Evolutionary conservation across 2,329 filamentous ascomycete species (phyloP).

Genomic region (Ophiognomonia clavigignenti-juglandacearum): DNA sequence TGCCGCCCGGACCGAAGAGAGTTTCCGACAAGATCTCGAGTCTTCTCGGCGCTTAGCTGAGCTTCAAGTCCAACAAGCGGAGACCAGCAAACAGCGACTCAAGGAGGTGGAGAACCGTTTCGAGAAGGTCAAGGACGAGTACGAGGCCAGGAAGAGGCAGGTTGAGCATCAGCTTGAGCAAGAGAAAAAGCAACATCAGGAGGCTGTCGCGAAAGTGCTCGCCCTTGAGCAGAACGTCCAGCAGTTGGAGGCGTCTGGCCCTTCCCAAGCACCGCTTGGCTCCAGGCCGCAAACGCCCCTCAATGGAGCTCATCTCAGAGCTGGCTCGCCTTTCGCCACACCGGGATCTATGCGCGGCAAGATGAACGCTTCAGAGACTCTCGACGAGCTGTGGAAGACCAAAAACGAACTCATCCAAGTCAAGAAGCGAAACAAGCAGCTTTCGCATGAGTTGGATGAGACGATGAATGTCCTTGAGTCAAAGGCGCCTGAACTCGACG

Average conservation of each 20-base stretch:
- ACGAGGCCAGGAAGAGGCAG: constrained; percentile 54
- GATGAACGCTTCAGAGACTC: constrained; percentile 56
- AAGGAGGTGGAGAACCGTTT: constrained; percentile 62
- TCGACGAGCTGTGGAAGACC: constrained; percentile 60
- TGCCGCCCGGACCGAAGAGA: constrained; percentile 75
- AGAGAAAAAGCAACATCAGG: constrained; percentile 40
- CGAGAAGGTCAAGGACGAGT: constrained; percentile 62
- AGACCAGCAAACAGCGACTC: constrained; percentile 65
- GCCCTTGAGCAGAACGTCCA: constrained; percentile 51
- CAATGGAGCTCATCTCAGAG: constrained; percentile 48
- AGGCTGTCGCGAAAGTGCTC: constrained; percentile 44
- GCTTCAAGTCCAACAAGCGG: constrained; percentile 70
- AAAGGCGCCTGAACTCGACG: constrained; percentile 82
- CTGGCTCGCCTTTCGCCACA: constrained; percentile 59
- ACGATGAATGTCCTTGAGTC: constrained; percentile 81
- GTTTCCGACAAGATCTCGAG: constrained; percentile 81
- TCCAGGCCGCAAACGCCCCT: constrained; percentile 58
- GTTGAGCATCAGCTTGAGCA: constrained; percentile 54
- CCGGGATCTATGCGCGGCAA: constrained; percentile 54
- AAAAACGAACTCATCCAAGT: constrained; percentile 72
- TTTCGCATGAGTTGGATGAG: constrained; percentile 74
- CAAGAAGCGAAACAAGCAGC: constrained; percentile 67
- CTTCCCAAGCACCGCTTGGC: constrained; percentile 35
- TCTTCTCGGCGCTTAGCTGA: constrained; percentile 76
- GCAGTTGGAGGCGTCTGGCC: constrained; percentile 43